Base-by-base conservation (phyloP, 2,329 filamentous ascomycete genomes). In the Chrysoporthe puriensis region DNA sequence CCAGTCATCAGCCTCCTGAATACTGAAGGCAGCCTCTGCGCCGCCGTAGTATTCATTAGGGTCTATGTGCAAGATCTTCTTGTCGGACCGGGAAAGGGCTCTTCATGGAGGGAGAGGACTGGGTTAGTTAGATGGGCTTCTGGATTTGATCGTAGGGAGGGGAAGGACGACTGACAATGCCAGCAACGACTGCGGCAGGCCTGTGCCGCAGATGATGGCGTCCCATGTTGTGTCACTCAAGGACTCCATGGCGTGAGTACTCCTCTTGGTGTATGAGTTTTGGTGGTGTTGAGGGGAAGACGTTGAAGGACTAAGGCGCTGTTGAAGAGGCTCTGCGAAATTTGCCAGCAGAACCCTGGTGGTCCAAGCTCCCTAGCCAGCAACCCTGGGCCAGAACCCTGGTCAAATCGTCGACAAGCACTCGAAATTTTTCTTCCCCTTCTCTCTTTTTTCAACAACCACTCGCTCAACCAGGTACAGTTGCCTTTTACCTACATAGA, bases 61-160 rank as follows among this genome's bases (percentile, higher is more conserved):
- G 77, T 98, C 95, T 77, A 97, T 83, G 78, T 98, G 95, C 69
- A 98, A 86, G 72, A 97, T 88, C 74, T 93, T 96, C 84, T 97
- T 97, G 77, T 90, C 90, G 70, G 94, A 97, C 76, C 94, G 91
- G 73, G 95, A 98, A 74, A 98, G 86, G 75, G 95, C 91, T 86
- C 95, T 98, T 85, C 77, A 81, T 69, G 71, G 71, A 68, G 74
- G 69, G 66, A 75, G 77, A 78, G 75, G 77, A 80, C 86, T 90
- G 80, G 79, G 89, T 93, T 87, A 92, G 90, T 92, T 88, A 91
- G 89, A 88, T 77, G 82, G 81, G 81, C 79, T 69, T 72, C 69
- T 74, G 75, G 70, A 70, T 68, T 69, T 73, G 62, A 75, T 76
- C 76, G 75, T 73, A 46, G 60, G 11, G 62, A 26, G 16, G 40